A percentile compares a stretch with the other conserved stretches of the same genome.
Conservation (phyloP, 495 filamentous ascomycete genomes). For the Rhypophila decipiens region DNA sequence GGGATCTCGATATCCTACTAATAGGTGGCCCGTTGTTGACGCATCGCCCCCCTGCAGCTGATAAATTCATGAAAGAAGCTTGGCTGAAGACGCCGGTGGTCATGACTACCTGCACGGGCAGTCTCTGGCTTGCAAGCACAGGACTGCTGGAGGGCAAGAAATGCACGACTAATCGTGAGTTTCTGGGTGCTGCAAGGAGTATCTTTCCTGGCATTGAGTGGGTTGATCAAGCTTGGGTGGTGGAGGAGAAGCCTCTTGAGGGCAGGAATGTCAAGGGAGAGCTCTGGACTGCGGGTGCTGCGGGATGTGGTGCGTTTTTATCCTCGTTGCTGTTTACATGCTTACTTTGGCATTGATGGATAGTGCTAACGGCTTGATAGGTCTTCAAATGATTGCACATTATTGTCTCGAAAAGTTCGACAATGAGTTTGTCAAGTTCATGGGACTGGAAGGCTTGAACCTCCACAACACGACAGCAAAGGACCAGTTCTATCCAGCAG, state of each 20-base stretch:
- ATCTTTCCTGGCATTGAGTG: slow-evolving; percentile 13
- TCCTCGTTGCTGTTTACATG: neutral
- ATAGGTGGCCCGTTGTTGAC: slow-evolving; percentile 16
- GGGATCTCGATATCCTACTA: slow-evolving; percentile 18
- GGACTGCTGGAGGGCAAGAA: slow-evolving; percentile 14
- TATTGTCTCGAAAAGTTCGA: slow-evolving; percentile 17
- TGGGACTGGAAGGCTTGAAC: slow-evolving; percentile 14
- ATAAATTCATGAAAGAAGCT: slow-evolving; percentile 17
- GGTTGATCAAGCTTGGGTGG: slow-evolving; percentile 18
- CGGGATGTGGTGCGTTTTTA: slow-evolving; percentile 16
- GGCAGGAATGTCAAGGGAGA: slow-evolving; percentile 14
- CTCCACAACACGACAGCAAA: too few species aligned
- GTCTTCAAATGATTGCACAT: slow-evolving; percentile 20
- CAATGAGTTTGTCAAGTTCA: slow-evolving; percentile 12
- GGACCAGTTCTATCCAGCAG: too few species aligned
- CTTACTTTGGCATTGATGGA: neutral
- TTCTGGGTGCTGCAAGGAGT: slow-evolving; percentile 6
- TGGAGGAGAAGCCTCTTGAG: slow-evolving; percentile 15
- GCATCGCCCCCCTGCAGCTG: slow-evolving; percentile 12
- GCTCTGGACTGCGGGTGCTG: slow-evolving; percentile 19
- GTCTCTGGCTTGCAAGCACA: slow-evolving; percentile 14
- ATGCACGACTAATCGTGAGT: slow-evolving; percentile 13
- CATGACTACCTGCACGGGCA: slow-evolving; percentile 22
- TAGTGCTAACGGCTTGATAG: slow-evolving; percentile 2
- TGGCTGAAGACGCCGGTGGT: slow-evolving; percentile 15